A percentile compares a stretch with the other conserved stretches of the same genome.
Evolutionary conservation across 768 basidiomycete genomes (phyloP).

Genomic region (Naganishia kalamii): DNA sequence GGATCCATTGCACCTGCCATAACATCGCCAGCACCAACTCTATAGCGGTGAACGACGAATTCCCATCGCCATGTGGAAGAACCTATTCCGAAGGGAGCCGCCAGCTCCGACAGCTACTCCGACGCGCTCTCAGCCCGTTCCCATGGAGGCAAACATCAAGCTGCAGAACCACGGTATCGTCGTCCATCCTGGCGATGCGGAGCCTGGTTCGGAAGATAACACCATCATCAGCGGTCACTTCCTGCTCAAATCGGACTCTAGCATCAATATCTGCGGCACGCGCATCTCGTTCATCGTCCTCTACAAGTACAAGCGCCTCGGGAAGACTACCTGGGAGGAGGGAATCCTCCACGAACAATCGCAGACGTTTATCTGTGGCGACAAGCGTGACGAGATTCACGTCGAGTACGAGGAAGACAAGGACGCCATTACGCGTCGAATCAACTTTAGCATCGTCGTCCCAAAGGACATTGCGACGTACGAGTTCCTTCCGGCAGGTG

Average conservation of each 20-base stretch:
- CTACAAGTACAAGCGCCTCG: not conserved
- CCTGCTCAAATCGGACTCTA: not conserved
- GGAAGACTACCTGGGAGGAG: not conserved
- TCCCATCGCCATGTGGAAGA: not conserved
- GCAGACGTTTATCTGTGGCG: not conserved
- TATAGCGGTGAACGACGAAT: not conserved
- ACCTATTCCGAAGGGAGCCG: not conserved
- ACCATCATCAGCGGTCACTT: not conserved
- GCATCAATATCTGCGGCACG: not conserved
- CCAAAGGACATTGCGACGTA: conserved; percentile 7
- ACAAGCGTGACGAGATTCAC: not conserved
- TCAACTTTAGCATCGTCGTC: conserved; percentile 5
- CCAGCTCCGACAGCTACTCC: too few relatives aligned
- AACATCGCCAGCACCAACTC: not conserved
- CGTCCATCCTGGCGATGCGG: conserved; percentile 1
- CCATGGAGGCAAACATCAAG: not conserved
- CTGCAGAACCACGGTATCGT: not conserved
- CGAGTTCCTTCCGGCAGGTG: not conserved
- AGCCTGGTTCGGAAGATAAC: not conserved
- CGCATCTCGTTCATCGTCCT: not conserved
- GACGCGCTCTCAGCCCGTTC: not conserved
- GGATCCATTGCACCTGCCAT: not conserved
- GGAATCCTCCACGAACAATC: conserved; percentile 3
- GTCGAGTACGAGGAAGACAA: not conserved
- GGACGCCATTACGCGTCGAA: not conserved